Conservation (phyloP, 495 filamentous ascomycete genomes). For the Lophiostoma macrostomum region DNA sequence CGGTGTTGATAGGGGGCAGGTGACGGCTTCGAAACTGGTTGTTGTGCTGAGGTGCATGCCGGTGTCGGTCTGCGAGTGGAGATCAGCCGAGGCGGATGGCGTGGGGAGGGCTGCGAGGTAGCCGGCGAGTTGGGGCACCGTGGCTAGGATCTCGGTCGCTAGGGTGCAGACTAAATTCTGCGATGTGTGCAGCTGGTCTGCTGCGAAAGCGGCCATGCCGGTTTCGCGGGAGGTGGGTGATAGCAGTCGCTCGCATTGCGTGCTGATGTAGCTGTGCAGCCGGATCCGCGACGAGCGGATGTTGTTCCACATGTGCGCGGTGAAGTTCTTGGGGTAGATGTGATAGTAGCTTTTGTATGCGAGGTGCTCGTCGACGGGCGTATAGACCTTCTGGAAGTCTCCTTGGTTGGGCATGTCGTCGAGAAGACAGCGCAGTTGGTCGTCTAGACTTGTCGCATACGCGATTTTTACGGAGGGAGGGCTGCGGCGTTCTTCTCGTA, state of each 20-base stretch:
- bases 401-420: neutral
- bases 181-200: neutral
- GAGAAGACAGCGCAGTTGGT: neutral
- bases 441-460: neutral
- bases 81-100: neutral
- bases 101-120: neutral
- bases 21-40: neutral
- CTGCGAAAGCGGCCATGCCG: neutral
- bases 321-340: slow-evolving; percentile 8
- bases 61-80: neutral
- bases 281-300: slow-evolving; percentile 8
- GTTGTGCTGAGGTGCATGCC: neutral
- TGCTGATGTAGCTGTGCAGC: slow-evolving; percentile 1
- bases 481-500: neutral
- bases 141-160: slow-evolving; percentile 19
- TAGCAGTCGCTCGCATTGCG: neutral
- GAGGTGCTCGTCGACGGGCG: neutral
- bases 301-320: slow-evolving; percentile 21
- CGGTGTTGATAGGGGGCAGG: neutral
- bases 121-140: slow-evolving; percentile 22
- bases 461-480: slow-evolving; percentile 5
- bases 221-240: neutral
- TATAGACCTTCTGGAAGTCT: neutral
- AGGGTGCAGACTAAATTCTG: neutral
- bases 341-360: slow-evolving; percentile 18